Percentiles rank a stretch among this genome's conserved stretches.
Evolutionary conservation across 2,329 filamentous ascomycete species (phyloP).

Genomic region (Aspergillus japonicus): DNA sequence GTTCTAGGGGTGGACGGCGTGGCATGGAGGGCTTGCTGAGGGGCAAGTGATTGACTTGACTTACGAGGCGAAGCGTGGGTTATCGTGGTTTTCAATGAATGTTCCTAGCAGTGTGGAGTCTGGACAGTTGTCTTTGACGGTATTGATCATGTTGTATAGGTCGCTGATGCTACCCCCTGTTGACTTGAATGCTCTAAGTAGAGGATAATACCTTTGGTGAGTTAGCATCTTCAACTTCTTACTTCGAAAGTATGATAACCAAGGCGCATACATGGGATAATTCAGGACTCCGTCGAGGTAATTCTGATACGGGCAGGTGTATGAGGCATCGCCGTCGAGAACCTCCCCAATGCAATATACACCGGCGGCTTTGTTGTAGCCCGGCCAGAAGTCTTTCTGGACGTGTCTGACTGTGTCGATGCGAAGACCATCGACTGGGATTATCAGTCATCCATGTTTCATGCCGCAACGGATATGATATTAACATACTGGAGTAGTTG

Average conservation of each 20-base stretch:
- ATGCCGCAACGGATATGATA: no score
- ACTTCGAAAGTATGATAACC: no score
- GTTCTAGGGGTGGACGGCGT: no score
- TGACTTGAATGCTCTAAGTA: slow-evolving; percentile 37
- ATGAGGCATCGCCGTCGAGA: slow-evolving; percentile 38
- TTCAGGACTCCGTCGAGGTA: slow-evolving; percentile 49
- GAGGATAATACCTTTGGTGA: slow-evolving; percentile 30
- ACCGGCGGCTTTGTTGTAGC: slow-evolving; percentile 41
- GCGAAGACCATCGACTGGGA: slow-evolving; percentile 50
- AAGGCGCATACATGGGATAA: slow-evolving; percentile 39
- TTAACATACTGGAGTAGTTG: slow-evolving; percentile 58
- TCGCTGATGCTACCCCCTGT: slow-evolving; percentile 35
- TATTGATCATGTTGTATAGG: slow-evolving; percentile 36
- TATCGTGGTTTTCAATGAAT: slow-evolving; percentile 64
- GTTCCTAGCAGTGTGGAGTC: slow-evolving; percentile 53
- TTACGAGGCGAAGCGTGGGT: slow-evolving; percentile 52
- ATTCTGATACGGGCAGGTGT: slow-evolving; percentile 46
- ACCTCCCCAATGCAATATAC: slow-evolving; percentile 53
- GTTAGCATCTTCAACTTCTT: not conserved
- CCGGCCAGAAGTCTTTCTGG: slow-evolving; percentile 45
- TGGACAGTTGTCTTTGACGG: slow-evolving; percentile 33
- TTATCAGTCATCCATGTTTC: not conserved
- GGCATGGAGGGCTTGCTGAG: not conserved
- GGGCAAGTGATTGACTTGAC: not conserved
- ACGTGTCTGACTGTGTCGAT: slow-evolving; percentile 53